phyloP scores from a whole-genome alignment of 306 rosid genomes.

The Vigna nakashimae region DNA sequence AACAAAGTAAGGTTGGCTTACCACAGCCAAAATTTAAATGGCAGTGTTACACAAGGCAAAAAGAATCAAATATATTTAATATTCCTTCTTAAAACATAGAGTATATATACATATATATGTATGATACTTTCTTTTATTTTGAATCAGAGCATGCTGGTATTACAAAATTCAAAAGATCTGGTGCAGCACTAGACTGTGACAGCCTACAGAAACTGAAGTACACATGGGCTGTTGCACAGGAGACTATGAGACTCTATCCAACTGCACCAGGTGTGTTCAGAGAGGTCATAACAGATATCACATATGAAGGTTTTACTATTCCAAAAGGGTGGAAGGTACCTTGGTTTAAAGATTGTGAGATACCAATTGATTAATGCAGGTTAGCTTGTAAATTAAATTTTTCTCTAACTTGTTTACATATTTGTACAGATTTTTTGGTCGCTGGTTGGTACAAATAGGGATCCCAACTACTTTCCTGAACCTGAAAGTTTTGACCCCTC shows the following conservation, averaged over 20 bases:
- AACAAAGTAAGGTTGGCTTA: slow-evolving; percentile 8
- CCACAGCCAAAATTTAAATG: slow-evolving; percentile 3
- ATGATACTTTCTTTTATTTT: slow-evolving; percentile 5
- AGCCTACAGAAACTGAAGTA: slow-evolving; percentile 54
- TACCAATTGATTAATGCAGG: neutral
- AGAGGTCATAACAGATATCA: slow-evolving; percentile 46
- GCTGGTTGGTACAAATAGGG: slow-evolving; percentile 45
- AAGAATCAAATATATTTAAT: neutral
- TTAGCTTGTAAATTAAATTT: neutral
- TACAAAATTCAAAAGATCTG: slow-evolving; percentile 30
- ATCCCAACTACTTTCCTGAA: slow-evolving; percentile 38
- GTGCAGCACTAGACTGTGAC: slow-evolving; percentile 48
- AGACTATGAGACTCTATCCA: slow-evolving; percentile 57
- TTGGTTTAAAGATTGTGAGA: neutral
- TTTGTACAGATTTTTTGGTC: slow-evolving; percentile 52
- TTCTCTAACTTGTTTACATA: slow-evolving; percentile 4
- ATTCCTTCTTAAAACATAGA: slow-evolving; percentile 3
- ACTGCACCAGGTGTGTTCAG: slow-evolving; percentile 53
- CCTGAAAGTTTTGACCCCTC: slow-evolving; percentile 56
- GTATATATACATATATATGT: neutral
- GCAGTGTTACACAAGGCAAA: neutral
- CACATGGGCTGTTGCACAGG: slow-evolving; percentile 57
- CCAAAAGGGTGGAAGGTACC: slow-evolving; percentile 64
- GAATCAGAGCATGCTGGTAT: slow-evolving; percentile 50
- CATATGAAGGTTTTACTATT: slow-evolving; percentile 48